phyloP scores from a whole-genome alignment of 1,284 basidiomycete species.

The Tilletia horrida region DNA sequence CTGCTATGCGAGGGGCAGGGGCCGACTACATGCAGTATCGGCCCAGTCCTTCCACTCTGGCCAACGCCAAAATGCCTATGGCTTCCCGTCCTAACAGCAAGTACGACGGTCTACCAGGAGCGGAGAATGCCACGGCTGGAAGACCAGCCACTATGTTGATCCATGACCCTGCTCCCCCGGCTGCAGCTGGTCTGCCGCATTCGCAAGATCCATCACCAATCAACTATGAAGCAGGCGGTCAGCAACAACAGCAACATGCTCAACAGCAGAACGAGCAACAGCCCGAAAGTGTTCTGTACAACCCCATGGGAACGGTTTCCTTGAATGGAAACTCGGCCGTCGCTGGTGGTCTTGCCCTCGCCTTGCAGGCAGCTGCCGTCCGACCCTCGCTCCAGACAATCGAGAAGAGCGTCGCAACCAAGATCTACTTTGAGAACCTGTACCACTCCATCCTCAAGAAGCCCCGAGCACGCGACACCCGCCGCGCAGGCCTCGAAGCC shows the following conservation, averaged over 20 bases:
- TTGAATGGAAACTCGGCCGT: neutral
- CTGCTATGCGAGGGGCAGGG: neutral
- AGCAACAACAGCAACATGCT: neutral
- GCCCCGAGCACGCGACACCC: conserved; percentile 76
- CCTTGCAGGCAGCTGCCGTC: conserved; percentile 26
- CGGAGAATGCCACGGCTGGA: neutral
- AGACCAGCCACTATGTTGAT: conserved; percentile 12
- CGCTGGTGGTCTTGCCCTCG: conserved; percentile 5
- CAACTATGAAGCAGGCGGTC: neutral
- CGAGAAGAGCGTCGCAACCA: conserved; percentile 84
- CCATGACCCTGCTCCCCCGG: neutral
- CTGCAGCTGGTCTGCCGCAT: neutral
- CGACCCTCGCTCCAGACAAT: conserved; percentile 72
- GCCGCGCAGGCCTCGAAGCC: conserved; percentile 77
- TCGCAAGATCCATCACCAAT: neutral
- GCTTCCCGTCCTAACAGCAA: neutral
- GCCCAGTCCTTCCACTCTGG: neutral
- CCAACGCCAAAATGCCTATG: neutral
- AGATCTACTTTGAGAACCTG: conserved; percentile 93
- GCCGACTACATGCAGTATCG: conserved; percentile 17
- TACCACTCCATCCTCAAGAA: conserved; percentile 69
- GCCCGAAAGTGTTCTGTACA: neutral
- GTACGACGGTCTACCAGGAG: conserved; percentile 11
- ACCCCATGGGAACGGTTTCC: neutral
- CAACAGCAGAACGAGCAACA: neutral